Evolutionary conservation across 108 stramenopile species (phyloP).

Genomic region (Skeletonema costatum): DNA sequence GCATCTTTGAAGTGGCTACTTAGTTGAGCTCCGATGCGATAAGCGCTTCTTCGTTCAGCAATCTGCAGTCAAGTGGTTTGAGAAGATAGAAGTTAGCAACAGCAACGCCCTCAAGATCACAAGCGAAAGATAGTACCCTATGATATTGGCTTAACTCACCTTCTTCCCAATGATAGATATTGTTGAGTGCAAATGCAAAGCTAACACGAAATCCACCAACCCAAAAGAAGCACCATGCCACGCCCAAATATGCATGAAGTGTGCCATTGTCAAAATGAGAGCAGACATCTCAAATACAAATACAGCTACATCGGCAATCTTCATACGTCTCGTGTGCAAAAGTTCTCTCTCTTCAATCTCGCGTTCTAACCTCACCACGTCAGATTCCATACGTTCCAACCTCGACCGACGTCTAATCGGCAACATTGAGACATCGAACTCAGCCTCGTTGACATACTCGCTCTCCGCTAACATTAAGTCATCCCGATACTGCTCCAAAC

Average conservation of each 20-base stretch:
- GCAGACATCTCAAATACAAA: conserved; percentile 61
- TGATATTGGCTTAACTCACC: conserved; percentile 1
- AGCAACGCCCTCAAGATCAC: background rate
- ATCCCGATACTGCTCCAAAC: background rate
- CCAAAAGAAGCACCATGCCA: conserved; percentile 68
- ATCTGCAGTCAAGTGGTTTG: conserved; percentile 21
- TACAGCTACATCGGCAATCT: conserved; percentile 45
- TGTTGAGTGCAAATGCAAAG: conserved; percentile 76
- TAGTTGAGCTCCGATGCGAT: conserved; percentile 61
- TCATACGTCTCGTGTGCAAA: conserved; percentile 41
- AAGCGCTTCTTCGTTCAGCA: conserved; percentile 62
- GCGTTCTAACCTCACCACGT: conserved; percentile 32
- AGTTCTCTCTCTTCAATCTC: conserved; percentile 58
- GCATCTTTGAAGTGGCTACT: conserved; percentile 65
- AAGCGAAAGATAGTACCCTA: background rate
- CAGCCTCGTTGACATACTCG: conserved; percentile 11
- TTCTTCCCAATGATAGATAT: conserved; percentile 58
- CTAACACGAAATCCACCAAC: conserved; percentile 70
- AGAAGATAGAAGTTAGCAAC: background rate
- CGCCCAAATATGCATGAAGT: conserved; percentile 77
- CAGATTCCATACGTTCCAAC: background rate
- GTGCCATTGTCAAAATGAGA: conserved; percentile 51
- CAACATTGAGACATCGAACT: background rate
- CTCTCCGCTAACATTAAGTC: background rate
- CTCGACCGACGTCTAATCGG: background rate